phyloP scores from a whole-genome alignment of 2,329 filamentous ascomycete species.

The Venturia aucupariae region DNA sequence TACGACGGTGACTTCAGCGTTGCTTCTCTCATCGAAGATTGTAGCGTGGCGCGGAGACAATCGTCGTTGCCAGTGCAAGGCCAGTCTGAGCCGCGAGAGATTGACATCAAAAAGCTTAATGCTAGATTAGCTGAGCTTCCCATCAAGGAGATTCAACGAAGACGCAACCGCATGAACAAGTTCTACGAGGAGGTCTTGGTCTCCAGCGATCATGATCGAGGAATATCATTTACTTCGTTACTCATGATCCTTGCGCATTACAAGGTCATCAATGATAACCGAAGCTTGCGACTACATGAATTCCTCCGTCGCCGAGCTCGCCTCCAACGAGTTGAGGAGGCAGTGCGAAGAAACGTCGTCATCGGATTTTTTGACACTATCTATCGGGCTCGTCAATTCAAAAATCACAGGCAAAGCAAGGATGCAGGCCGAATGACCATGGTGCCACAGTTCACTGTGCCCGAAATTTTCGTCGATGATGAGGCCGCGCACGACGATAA shows the following conservation, averaged over 20 bases:
- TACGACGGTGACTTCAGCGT: conserved; percentile 89
- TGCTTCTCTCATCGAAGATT: conserved; percentile 75
- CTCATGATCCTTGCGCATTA: conserved; percentile 96
- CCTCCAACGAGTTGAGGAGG: conserved; percentile 88
- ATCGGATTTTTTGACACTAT: conserved; percentile 92
- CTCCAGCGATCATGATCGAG: conserved; percentile 77
- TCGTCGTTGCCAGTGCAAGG: conserved; percentile 40
- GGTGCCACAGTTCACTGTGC: conserved; percentile 71
- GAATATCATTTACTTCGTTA: conserved; percentile 84
- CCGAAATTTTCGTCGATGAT: conserved; percentile 84
- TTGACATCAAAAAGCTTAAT: conserved; percentile 71
- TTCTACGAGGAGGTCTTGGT: conserved; percentile 97
- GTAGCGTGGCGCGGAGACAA: conserved; percentile 49
- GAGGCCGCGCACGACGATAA: conserved; percentile 38
- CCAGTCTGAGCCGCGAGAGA: conserved; percentile 29
- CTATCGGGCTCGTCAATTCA: conserved; percentile 79
- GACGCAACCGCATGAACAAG: conserved; percentile 74
- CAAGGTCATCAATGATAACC: conserved; percentile 97
- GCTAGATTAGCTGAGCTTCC: conserved; percentile 65
- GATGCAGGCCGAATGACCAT: conserved; percentile 65
- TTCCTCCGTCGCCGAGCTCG: conserved; percentile 84
- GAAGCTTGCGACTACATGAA: conserved; percentile 88
- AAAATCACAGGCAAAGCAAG: conserved; percentile 63
- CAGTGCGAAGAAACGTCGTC: conserved; percentile 81
- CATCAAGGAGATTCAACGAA: conserved; percentile 60